A percentile compares a stretch with the other conserved stretches of the same genome.
phyloP scores from a whole-genome alignment of 306 rosid genomes.

The Fragaria ananassa region DNA sequence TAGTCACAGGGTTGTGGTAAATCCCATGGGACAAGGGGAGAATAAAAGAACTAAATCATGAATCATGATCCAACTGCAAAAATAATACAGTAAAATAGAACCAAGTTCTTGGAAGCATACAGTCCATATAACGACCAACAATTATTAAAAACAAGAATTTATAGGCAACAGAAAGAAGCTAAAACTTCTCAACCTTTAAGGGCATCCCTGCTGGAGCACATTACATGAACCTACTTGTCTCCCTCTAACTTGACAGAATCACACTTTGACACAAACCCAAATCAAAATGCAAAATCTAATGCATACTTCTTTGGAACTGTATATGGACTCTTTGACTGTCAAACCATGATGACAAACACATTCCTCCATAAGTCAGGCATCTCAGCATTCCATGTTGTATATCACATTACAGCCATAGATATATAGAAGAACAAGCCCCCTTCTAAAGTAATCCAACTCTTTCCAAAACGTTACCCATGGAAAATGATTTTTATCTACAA shows the following conservation, averaged over 20 bases:
- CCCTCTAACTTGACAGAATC: neutral
- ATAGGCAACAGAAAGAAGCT: neutral
- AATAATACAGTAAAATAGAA: neutral
- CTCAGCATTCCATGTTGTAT: too few species aligned
- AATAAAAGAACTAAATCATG: neutral
- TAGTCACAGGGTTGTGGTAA: neutral
- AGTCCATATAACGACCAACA: neutral
- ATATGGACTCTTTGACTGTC: neutral
- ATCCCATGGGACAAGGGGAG: neutral
- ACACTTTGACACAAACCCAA: neutral
- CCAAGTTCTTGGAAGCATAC: slow-evolving; percentile 7
- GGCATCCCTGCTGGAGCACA: neutral
- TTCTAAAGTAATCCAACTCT: too few species aligned
- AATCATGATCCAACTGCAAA: neutral
- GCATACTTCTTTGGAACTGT: neutral
- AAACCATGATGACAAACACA: too few species aligned
- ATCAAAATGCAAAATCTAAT: neutral
- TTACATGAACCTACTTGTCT: neutral
- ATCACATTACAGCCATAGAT: too few species aligned
- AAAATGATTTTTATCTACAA: too few species aligned
- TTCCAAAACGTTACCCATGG: too few species aligned
- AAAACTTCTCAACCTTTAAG: neutral
- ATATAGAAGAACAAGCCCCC: too few species aligned
- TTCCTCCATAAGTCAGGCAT: too few species aligned
- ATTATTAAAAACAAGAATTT: neutral